These are phyloP conservation scores for Scutellaria baicalensis DNA, from an alignment of 257 asterid species.

Conservation along the genomic window DNA sequence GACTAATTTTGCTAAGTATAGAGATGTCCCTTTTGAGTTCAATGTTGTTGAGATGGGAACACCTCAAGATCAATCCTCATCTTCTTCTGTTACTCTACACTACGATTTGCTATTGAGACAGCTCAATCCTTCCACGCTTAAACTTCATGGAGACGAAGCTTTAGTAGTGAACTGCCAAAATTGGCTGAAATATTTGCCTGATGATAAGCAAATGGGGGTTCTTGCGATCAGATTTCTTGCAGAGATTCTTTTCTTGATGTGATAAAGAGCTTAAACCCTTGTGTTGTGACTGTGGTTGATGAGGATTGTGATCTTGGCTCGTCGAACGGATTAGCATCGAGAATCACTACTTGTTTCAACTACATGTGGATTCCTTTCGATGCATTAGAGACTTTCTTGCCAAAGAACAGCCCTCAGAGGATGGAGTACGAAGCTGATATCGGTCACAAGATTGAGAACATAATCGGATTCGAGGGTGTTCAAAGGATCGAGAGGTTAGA, in stretches of 20 bases:
- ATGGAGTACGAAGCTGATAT: conserved; percentile 58
- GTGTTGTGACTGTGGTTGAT: conserved; percentile 44
- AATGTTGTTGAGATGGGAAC: conserved; percentile 27
- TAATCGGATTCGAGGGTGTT: conserved; percentile 51
- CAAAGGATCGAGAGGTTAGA: conserved; percentile 59
- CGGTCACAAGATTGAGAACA: conserved; percentile 65
- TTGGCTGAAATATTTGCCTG: conserved; percentile 56
- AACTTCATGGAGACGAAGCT: conserved; percentile 43
- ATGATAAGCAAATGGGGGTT: conserved; percentile 16
- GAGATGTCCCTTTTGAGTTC: conserved; percentile 61
- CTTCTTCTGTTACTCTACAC: neutral
- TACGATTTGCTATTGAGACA: conserved; percentile 29
- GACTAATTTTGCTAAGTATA: conserved; percentile 50
- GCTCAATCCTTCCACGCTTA: conserved; percentile 23
- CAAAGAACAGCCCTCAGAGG: conserved; percentile 55
- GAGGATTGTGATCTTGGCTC: conserved; percentile 58
- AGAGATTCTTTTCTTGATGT: conserved; percentile 41
- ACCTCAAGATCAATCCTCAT: neutral
- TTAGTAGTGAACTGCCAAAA: conserved; percentile 64
- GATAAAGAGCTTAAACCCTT: conserved; percentile 36
- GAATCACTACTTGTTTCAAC: conserved; percentile 57
- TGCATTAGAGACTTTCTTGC: conserved; percentile 68
- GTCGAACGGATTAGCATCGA: conserved; percentile 29
- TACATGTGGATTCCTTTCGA: conserved; percentile 84
- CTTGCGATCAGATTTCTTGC: neutral